These are phyloP conservation scores for Prunus mongolica DNA, from an alignment of 306 rosid species.

Conservation along the genomic window DNA sequence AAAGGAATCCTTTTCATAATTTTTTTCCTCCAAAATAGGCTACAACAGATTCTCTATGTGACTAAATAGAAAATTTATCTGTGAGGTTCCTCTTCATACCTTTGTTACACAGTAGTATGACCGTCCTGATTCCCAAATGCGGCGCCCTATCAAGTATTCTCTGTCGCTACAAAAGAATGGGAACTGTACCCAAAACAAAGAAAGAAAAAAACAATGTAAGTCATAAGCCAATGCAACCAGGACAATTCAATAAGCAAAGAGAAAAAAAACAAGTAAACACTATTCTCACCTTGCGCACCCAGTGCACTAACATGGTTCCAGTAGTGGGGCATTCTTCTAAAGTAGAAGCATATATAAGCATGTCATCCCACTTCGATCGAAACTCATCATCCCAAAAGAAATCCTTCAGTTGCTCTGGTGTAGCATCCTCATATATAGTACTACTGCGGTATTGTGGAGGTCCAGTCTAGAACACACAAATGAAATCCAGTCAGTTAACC, in stretches of 20 bases:
- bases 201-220: background rate
- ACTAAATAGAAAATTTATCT: background rate
- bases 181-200: slow-evolving; percentile 37
- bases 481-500: slow-evolving; percentile 9
- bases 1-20: background rate
- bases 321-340: slow-evolving; percentile 52
- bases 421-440: slow-evolving; percentile 51
- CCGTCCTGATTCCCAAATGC: slow-evolving; percentile 57
- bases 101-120: slow-evolving; percentile 53
- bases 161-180: slow-evolving; percentile 66
- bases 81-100: slow-evolving; percentile 27
- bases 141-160: slow-evolving; percentile 56
- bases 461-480: slow-evolving; percentile 37
- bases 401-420: slow-evolving; percentile 51
- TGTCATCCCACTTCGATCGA: slow-evolving; percentile 53
- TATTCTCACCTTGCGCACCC: slow-evolving; percentile 60
- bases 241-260: slow-evolving; percentile 1
- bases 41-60: background rate
- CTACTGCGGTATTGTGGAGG: slow-evolving; percentile 59
- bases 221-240: background rate
- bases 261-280: background rate
- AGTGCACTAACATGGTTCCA: slow-evolving; percentile 50
- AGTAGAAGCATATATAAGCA: slow-evolving; percentile 41
- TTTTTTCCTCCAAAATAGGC: background rate
- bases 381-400: slow-evolving; percentile 66